Evolutionary conservation across 1,284 basidiomycete species (phyloP).

Genomic region (Sporisorium scitamineum): DNA sequence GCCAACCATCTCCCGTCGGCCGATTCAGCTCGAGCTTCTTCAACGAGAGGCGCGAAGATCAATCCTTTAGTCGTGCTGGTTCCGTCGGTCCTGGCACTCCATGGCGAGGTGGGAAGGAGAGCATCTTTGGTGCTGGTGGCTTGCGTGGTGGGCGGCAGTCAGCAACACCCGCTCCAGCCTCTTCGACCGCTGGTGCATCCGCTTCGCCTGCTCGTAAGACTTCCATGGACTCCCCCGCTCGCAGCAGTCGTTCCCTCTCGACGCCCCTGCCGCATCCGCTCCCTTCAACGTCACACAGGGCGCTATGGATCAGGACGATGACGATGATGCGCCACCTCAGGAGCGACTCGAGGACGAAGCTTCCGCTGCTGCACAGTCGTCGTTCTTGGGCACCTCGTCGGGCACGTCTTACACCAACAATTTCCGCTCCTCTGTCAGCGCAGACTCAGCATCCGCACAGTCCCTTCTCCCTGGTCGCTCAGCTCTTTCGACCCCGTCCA

Average conservation of each 20-base stretch:
- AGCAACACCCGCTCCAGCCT: constrained; percentile 33
- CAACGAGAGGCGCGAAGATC: constrained; percentile 46
- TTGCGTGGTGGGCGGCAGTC: constrained; percentile 53
- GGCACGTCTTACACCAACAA: constrained; percentile 9
- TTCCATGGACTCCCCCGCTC: constrained; percentile 31
- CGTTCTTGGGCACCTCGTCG: constrained; percentile 21
- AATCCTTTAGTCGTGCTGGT: constrained; percentile 30
- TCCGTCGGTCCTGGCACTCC: constrained; percentile 38
- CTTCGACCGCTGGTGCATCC: constrained; percentile 10
- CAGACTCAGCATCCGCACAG: constrained; percentile 16
- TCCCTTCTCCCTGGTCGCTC: constrained; percentile 20
- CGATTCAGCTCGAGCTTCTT: constrained; percentile 62
- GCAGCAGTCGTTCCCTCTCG: constrained; percentile 38
- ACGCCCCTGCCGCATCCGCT: constrained; percentile 39
- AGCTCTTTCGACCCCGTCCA: constrained; percentile 14
- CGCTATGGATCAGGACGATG: constrained; percentile 46
- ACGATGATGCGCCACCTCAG: constrained; percentile 50
- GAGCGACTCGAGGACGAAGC: constrained; percentile 49
- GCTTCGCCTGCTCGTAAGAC: constrained; percentile 38
- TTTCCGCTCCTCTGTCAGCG: constrained; percentile 9
- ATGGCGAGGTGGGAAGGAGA: constrained; percentile 49
- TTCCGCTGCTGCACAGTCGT: constrained; percentile 19
- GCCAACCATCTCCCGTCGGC: constrained; percentile 44
- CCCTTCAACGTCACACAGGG: constrained; percentile 23
- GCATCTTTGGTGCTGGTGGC: constrained; percentile 61